Evolutionary conservation across 208 protist genomes (phyloP), one percentile per base, ranked within the genome.

Genomic region (Wallacemonas sp.): DNA sequence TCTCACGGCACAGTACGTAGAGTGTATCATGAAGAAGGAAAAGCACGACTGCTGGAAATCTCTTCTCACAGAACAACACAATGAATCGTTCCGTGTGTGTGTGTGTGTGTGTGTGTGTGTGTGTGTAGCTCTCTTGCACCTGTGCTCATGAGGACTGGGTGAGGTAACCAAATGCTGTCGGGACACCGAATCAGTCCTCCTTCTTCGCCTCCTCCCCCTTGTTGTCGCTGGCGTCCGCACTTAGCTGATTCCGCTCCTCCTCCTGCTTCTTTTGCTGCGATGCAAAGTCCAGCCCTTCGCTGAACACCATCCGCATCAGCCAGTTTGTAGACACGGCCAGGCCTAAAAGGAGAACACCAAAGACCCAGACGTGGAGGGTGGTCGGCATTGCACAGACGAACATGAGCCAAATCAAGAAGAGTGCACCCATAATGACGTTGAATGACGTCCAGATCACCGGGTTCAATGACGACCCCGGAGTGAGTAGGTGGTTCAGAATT

Each of bases 311-410:
- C 54, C 82, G 85, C 87, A 96, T 94, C 33, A 94, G 57, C 91
- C 91, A 96, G 65, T 96, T 96, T 20, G 91, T 96, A 1, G 87
- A 94, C 26, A 79, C 62, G 1, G 77, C 71, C 41, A 96, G 78
- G 16, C 91, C 91, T 5, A 86, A 44, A 1, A 81, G 83, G n/a
- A 96, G 76, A 23, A 94, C 67, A n/a, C 87, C 87, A 72, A 96
- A 96, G 2, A 77, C 80, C 91, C 91, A 96, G 4, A 96, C 73
- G 65, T 96, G 91, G 31, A 94, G 77, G 64, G 84, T 93, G 3
- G 61, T 63, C 7, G 88, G 91, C 79, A 96, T 85, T 41, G 81
- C 32, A 31, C 81, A 76, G 25, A 93, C 79, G 65, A 96, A 91
- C 52, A 75, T 81, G 39, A 89, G 14, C 91, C 91, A 96, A 41